These are phyloP conservation scores for Penicillium sp. DNA, from an alignment of 2,329 filamentous ascomycete genomes.

Conservation along the genomic window DNA sequence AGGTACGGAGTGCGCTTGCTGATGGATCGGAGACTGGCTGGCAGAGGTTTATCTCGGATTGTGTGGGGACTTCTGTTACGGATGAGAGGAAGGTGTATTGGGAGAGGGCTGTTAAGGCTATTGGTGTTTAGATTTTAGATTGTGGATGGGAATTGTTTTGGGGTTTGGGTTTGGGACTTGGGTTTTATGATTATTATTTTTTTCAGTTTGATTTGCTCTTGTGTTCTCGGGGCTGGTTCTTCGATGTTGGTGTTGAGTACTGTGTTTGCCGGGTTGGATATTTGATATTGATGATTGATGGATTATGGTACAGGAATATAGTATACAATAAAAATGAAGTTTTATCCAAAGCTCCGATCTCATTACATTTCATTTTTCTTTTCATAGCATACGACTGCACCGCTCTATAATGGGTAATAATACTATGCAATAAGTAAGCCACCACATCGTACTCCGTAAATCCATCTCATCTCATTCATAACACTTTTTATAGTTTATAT, in stretches of 20 bases:
- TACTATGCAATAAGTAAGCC: not conserved
- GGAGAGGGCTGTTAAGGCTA: conserved; percentile 47
- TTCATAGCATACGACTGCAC: not conserved
- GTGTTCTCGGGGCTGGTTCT: conserved; percentile 12
- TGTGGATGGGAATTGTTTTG: not conserved
- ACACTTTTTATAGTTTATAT: not conserved
- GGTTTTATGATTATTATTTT: not conserved
- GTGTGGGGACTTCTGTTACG: conserved; percentile 53
- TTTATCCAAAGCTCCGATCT: not conserved
- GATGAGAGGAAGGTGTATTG: conserved; percentile 52
- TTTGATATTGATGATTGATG: not conserved
- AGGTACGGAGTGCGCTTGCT: conserved; percentile 48
- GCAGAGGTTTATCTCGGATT: conserved; percentile 53
- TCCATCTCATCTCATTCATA: conserved; percentile 8
- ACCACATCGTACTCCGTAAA: not conserved
- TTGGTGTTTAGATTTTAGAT: conserved; percentile 29
- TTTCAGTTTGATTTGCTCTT: not conserved
- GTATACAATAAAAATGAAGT: not conserved
- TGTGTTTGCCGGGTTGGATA: not conserved
- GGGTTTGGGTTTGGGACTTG: conserved; percentile 20
- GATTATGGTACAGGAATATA: not conserved
- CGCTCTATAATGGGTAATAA: not conserved
- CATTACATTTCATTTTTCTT: not conserved
- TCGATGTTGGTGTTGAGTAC: not conserved
- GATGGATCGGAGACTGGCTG: conserved; percentile 53